Evolutionary conservation across 441 rosid genomes (phyloP), one percentile per base, ranked within the genome.

Genomic region (Eruca vesicaria): DNA sequence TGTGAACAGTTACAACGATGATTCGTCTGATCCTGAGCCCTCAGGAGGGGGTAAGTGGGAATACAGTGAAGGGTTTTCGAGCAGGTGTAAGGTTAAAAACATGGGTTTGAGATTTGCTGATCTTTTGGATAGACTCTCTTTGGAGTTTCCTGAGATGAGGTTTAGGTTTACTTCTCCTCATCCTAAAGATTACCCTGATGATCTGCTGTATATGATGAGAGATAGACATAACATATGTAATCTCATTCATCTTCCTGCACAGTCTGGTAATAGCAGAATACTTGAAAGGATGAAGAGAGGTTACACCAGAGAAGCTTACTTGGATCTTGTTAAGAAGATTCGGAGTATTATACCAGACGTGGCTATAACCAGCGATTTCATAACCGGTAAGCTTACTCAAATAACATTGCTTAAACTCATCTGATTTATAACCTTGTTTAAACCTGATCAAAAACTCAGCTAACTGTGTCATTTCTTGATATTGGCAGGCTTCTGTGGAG

Each of bases 111-210:
- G 97, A 14, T 92, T 95, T 80, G 85, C 97, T 19, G 97, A 95
- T 87, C 99, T 95, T 69, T 82, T 95, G 78, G 96, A 90, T 63
- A 56, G 85, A 36, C 97, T 95, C 76, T 88, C 99, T 29, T 10
- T 78, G 21, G 92, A 90, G 79, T 95, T 86, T 79, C 97, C 97
- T 11, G 98, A 95, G 81, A 95, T 90, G 88, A 82, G 99, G 71
- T 95, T 92, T 81, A 86, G 98, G 89, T 95, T 84, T 83, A 95
- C 99, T 20, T 95, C 99, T 1, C 98, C 96, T 18, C 99, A 95
- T 74, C 98, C 98, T 61, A 92, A 95, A 80, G 99, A 92, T 85
- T 95, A 84, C 72, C 97, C 98, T 0, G 97, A 88, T 52, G 96
- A 92, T 67, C 81, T 95, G 64, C 59, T 95, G 64, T 85, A 86